Evolutionary conservation across 2,329 filamentous ascomycete species (phyloP), one percentile per base, ranked within the genome.

Genomic region (Parasarocladium wereldwijsianum): DNA sequence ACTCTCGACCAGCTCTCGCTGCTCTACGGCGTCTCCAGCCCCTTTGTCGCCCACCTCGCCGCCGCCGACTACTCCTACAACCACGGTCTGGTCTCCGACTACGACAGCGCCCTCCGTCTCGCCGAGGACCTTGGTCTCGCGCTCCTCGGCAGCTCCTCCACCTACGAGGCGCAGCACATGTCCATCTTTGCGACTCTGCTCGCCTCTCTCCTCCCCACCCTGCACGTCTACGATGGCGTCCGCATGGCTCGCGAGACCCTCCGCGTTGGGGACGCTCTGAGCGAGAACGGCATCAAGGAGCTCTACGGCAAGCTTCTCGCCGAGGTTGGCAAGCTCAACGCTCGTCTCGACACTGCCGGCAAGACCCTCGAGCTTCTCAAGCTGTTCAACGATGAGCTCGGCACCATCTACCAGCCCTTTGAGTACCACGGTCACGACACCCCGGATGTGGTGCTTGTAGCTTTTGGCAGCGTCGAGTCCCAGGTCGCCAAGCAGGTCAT

Each of bases 121-220:
- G 80, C 84, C 7, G 90, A 96, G 52, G 90, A 96, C 42, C 69
- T 96, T 10, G 87, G 90, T 11, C 64, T 96, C 17, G 86, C 77
- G 26, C 66, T 98, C 24, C 72, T 98, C 26, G 71, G 81, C 39
- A 93, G 84, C 51, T 73, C 74, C 31, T 93, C 85, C 17, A 75
- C 81, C 17, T 86, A 92, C 42, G 90, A 98, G 60, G 69, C 80
- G 28, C 90, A 98, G 64, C 90, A 98, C 58, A 93, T 93, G 79
- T 71, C 85, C 6, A 59, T 93, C n/a, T 76, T 93, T 43, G 72
- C 85, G 1, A 93, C 84, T 4, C 58, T 93, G 15, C 61, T 93
- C 36, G 79, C 85, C 13, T 75, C 70, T 26, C 59, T 90, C 10
- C 51, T 87, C 17, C 85, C 85, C n/a, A 82, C 80, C 0, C 65